phyloP scores from a whole-genome alignment of 768 basidiomycete species.

The Auricularia cornea region DNA sequence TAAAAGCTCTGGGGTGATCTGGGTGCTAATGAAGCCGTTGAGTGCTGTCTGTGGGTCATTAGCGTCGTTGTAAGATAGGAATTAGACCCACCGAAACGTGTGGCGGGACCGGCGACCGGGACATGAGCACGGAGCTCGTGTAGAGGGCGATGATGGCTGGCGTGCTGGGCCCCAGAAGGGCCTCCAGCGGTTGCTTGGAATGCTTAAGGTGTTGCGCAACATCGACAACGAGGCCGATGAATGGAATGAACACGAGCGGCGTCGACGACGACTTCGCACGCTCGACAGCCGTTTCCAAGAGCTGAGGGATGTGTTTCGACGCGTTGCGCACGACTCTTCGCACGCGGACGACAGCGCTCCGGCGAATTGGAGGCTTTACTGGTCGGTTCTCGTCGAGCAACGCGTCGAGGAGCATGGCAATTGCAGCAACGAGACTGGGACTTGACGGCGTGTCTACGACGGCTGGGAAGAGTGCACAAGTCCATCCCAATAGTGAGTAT shows the following conservation, averaged over 20 bases:
- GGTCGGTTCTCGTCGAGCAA: conserved; percentile 44
- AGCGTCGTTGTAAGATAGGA: neutral
- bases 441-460: conserved; percentile 44
- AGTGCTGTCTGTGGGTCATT: conserved; percentile 36
- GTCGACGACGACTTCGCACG: conserved; percentile 42
- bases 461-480: conserved; percentile 50
- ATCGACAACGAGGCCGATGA: conserved; percentile 63
- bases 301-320: conserved; percentile 35
- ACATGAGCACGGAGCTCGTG: conserved; percentile 51
- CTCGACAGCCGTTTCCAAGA: conserved; percentile 48
- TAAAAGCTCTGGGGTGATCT: conserved; percentile 45
- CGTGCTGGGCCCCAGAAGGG: neutral
- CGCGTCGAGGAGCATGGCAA: conserved; percentile 53
- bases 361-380: conserved; percentile 51
- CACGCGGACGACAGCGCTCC: conserved; percentile 49
- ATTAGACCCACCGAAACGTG: conserved; percentile 46
- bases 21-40: conserved; percentile 51
- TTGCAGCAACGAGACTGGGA: conserved; percentile 37
- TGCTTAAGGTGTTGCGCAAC: conserved; percentile 63
- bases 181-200: conserved; percentile 27
- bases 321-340: conserved; percentile 55
- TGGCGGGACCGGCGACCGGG: conserved; percentile 50
- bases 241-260: conserved; percentile 33
- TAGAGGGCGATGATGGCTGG: conserved; percentile 58
- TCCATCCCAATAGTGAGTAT: conserved; percentile 67